Evolutionary conservation across 768 basidiomycete species (phyloP).

Genomic region (Arthromyces matolae): DNA sequence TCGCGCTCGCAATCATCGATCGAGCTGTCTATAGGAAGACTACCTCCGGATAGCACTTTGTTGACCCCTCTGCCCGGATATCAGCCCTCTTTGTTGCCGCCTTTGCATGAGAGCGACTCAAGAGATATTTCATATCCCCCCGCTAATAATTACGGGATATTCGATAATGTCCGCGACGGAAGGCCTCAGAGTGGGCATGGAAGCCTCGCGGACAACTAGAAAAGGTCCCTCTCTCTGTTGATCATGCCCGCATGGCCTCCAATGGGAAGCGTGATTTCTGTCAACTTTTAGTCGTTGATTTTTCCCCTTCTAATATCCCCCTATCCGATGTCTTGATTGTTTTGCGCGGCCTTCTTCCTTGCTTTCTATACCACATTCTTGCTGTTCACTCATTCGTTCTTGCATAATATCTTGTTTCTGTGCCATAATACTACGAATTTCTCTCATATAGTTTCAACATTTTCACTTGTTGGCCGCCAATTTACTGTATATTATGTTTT

Average conservation of each 20-base stretch:
- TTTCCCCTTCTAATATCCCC: too few species aligned
- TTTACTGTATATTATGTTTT: conserved; percentile 12
- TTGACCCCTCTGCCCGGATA: conserved; percentile 69
- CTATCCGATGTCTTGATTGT: conserved; percentile 5
- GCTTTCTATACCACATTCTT: conserved; percentile 5
- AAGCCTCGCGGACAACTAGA: conserved; percentile 30
- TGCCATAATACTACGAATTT: conserved; percentile 15
- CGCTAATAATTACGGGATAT: conserved; percentile 30
- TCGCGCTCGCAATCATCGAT: conserved; percentile 21
- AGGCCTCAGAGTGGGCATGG: conserved; percentile 41
- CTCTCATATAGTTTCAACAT: conserved; percentile 3
- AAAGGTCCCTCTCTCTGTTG: conserved; percentile 9
- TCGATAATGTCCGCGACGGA: conserved; percentile 36
- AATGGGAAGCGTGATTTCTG: conserved; percentile 4
- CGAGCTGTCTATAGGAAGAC: conserved; percentile 31
- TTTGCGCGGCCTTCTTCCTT: background rate
- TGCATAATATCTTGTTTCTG: conserved; percentile 13
- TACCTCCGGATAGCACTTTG: conserved; percentile 64
- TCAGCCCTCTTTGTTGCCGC: conserved; percentile 38
- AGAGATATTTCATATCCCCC: conserved; percentile 22
- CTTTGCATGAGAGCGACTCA: conserved; percentile 24
- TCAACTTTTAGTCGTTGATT: too few species aligned
- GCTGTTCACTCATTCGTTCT: conserved; percentile 6
- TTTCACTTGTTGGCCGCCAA: too few species aligned
- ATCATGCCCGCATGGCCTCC: background rate